Conservation (phyloP, 2,329 filamentous ascomycete genomes). For the Diaporthe velutina region DNA sequence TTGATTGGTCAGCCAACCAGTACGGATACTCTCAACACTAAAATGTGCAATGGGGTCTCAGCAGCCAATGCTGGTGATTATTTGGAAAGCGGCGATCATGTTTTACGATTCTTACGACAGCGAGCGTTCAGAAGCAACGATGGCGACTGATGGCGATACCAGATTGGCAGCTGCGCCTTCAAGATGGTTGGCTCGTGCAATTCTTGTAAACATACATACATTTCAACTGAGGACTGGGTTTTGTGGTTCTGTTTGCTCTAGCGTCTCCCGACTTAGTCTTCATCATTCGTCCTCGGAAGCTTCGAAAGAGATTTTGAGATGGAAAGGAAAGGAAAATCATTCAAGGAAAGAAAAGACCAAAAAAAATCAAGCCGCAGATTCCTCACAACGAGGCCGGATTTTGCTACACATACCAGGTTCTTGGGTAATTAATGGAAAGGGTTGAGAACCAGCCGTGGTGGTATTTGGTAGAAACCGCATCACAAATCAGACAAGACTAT, state of each 20-base stretch:
- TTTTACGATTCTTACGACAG: constrained; percentile 38
- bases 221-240: constrained; percentile 20
- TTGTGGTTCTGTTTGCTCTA: constrained; percentile 30
- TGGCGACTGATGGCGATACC: constrained; percentile 6
- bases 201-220: constrained; percentile 30
- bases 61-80: neutral
- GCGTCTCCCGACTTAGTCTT: constrained; percentile 24
- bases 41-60: neutral
- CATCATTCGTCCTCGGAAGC: neutral
- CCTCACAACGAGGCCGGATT: neutral
- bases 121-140: neutral
- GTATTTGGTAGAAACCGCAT: constrained; percentile 33
- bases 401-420: constrained; percentile 4
- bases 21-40: constrained; percentile 49
- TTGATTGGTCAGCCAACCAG: constrained; percentile 56
- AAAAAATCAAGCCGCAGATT: neutral
- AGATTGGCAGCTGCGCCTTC: constrained; percentile 32
- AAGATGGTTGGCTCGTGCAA: constrained; percentile 24
- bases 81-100: constrained; percentile 2
- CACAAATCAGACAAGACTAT: constrained; percentile 35
- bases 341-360: constrained; percentile 1
- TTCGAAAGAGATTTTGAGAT: neutral
- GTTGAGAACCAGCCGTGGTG: constrained; percentile 11
- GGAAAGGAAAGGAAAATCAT: neutral
- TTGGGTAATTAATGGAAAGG: constrained; percentile 37